These are phyloP conservation scores for Penicillium sp. DNA, from an alignment of 2,329 filamentous ascomycete genomes.

Conservation along the genomic window DNA sequence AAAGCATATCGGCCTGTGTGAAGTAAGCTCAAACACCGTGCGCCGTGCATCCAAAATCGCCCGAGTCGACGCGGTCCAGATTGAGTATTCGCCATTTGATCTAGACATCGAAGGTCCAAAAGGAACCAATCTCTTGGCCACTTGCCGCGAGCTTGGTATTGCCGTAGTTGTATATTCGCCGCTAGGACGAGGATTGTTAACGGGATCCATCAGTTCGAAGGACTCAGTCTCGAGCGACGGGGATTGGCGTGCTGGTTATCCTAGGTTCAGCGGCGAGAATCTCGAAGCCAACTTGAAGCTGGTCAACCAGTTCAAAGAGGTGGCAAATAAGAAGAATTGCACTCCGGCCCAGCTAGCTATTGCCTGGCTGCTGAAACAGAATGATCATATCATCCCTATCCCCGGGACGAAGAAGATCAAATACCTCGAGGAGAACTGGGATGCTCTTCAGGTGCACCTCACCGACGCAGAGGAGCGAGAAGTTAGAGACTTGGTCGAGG, in stretches of 20 bases:
- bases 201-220: background rate
- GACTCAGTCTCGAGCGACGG: conserved; percentile 1
- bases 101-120: conserved; percentile 47
- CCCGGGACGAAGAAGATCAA: conserved; percentile 23
- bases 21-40: conserved; percentile 48
- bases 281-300: conserved; percentile 20
- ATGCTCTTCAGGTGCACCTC: background rate
- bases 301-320: conserved; percentile 31
- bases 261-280: conserved; percentile 2
- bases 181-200: conserved; percentile 26
- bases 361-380: conserved; percentile 61
- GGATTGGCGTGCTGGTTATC: background rate
- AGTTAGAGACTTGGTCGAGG: conserved; percentile 3
- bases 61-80: conserved; percentile 51
- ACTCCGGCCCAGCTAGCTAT: conserved; percentile 58
- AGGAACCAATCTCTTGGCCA: conserved; percentile 24
- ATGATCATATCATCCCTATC: conserved; percentile 31
- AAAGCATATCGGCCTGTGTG: conserved; percentile 49
- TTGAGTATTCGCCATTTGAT: conserved; percentile 51
- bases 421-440: conserved; percentile 15
- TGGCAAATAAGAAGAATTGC: conserved; percentile 53
- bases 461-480: conserved; percentile 5
- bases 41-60: conserved; percentile 48
- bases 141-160: conserved; percentile 44
- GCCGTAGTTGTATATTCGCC: conserved; percentile 37